phyloP scores from a whole-genome alignment of 2,329 filamentous ascomycete genomes.

The Sclerotinia nivalis region DNA sequence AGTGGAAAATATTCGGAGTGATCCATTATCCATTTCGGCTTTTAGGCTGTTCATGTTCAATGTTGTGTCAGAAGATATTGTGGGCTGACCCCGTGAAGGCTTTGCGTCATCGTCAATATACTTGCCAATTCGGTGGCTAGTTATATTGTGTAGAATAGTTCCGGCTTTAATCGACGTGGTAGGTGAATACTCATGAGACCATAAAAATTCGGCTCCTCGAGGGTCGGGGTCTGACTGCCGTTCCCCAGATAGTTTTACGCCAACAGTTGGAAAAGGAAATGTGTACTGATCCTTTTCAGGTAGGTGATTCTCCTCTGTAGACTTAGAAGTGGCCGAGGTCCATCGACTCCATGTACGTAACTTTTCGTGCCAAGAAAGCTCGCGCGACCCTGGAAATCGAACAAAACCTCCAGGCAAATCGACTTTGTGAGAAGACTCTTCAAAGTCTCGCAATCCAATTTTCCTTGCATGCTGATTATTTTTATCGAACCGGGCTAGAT shows the following conservation, averaged over 20 bases:
- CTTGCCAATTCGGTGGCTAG: slow-evolving; percentile 1
- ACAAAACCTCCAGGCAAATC: slow-evolving; percentile 29
- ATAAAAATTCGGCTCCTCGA: neutral
- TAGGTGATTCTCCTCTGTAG: neutral
- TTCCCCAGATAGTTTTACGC: neutral
- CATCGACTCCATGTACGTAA: slow-evolving; percentile 39
- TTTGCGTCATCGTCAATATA: neutral
- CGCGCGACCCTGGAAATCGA: slow-evolving; percentile 26
- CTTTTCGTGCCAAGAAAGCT: slow-evolving; percentile 38
- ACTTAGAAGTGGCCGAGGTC: slow-evolving; percentile 32
- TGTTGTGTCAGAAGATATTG: neutral
- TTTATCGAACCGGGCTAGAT: slow-evolving; percentile 26
- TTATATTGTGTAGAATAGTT: slow-evolving; percentile 16
- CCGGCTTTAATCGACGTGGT: slow-evolving; percentile 11
- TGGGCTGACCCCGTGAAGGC: neutral
- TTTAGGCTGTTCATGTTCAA: slow-evolving; percentile 5
- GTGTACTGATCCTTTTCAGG: neutral
- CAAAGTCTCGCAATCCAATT: slow-evolving; percentile 28
- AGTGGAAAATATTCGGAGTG: slow-evolving; percentile 30
- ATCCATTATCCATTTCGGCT: neutral
- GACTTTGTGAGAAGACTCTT: neutral
- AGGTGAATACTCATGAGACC: slow-evolving; percentile 2
- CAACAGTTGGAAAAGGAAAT: slow-evolving; percentile 6
- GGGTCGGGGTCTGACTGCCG: neutral
- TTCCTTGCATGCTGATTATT: slow-evolving; percentile 24